Conservation (phyloP, 2,329 filamentous ascomycete species). For the Sclerotinia sclerotiorum region DNA sequence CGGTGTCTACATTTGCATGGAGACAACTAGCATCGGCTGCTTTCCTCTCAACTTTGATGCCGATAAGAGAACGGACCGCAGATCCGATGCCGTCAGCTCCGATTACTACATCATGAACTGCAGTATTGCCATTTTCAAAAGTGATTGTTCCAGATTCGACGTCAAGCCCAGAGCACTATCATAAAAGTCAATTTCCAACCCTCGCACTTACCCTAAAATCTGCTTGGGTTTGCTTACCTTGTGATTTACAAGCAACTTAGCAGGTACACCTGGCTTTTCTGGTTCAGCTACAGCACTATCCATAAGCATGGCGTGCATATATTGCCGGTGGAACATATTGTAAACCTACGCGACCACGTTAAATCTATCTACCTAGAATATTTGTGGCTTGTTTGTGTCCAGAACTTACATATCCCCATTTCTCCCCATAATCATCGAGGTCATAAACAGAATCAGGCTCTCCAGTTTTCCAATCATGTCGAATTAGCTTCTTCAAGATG, state of each 20-base stretch:
- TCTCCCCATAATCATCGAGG: slow-evolving; percentile 62
- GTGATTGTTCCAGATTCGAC: slow-evolving; percentile 48
- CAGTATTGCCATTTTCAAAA: slow-evolving; percentile 39
- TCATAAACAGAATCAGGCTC: slow-evolving; percentile 49
- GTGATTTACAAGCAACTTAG: slow-evolving; percentile 56
- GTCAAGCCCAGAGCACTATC: slow-evolving; percentile 45
- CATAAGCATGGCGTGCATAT: slow-evolving; percentile 66
- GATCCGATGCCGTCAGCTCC: slow-evolving; percentile 58
- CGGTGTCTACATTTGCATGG: slow-evolving; percentile 63
- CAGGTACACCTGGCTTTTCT: slow-evolving; percentile 55
- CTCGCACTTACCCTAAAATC: slow-evolving; percentile 37
- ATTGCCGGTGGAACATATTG: slow-evolving; percentile 67
- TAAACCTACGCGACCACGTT: slow-evolving; percentile 45
- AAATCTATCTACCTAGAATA: neutral
- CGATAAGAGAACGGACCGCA: slow-evolving; percentile 56
- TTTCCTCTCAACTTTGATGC: slow-evolving; percentile 58
- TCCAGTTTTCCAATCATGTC: slow-evolving; percentile 67
- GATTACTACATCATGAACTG: slow-evolving; percentile 41
- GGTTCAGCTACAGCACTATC: slow-evolving; percentile 54
- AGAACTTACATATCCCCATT: slow-evolving; percentile 55
- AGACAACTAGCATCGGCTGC: slow-evolving; percentile 61
- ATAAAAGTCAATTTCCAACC: neutral
- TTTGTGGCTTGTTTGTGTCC: neutral
- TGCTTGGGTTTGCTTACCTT: slow-evolving; percentile 41
- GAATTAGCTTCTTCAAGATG: slow-evolving; percentile 63